Evolutionary conservation across 139 green algal species (phyloP).

Genomic region (Mychonastes homosphaera): DNA sequence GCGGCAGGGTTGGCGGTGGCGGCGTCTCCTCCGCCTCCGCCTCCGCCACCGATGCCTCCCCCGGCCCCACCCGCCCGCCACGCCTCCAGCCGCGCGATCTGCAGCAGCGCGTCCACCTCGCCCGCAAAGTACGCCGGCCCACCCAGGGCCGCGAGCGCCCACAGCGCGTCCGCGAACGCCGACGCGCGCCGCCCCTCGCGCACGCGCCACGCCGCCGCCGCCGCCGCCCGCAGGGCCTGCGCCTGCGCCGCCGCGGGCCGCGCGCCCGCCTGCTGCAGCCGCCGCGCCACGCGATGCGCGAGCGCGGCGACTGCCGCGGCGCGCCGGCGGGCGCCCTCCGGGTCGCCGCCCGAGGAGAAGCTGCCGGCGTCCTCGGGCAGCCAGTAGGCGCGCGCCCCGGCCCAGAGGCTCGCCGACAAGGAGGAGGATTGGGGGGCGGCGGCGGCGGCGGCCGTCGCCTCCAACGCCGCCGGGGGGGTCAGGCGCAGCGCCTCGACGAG

Average conservation of each 20-base stretch:
- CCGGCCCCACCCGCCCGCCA: background rate
- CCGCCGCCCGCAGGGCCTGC: constrained; percentile 12
- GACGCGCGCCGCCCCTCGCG: background rate
- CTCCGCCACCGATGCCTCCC: background rate
- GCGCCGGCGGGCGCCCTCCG: no score
- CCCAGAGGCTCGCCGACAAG: constrained; percentile 5
- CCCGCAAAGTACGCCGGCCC: constrained; percentile 20
- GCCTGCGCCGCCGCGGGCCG: background rate
- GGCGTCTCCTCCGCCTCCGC: background rate
- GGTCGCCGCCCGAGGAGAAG: no score
- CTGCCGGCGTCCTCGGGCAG: constrained; percentile 14
- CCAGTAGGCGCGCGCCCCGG: constrained; percentile 14
- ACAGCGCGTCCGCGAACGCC: constrained; percentile 17
- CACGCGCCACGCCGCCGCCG: background rate
- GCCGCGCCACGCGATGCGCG: background rate
- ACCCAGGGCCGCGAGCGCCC: constrained; percentile 18
- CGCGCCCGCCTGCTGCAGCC: background rate
- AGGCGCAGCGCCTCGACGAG: constrained; percentile 13
- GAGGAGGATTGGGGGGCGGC: background rate
- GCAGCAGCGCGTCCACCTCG: constrained; percentile 27
- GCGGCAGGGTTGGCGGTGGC: background rate
- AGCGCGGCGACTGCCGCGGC: background rate
- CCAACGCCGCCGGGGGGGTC: background rate
- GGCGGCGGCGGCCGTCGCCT: background rate
- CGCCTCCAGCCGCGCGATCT: background rate